A percentile compares a stretch with the other conserved stretches of the same genome.
These are phyloP conservation scores for Calonectria crousiana DNA, from an alignment of 2,329 filamentous ascomycete species.

Conservation along the genomic window DNA sequence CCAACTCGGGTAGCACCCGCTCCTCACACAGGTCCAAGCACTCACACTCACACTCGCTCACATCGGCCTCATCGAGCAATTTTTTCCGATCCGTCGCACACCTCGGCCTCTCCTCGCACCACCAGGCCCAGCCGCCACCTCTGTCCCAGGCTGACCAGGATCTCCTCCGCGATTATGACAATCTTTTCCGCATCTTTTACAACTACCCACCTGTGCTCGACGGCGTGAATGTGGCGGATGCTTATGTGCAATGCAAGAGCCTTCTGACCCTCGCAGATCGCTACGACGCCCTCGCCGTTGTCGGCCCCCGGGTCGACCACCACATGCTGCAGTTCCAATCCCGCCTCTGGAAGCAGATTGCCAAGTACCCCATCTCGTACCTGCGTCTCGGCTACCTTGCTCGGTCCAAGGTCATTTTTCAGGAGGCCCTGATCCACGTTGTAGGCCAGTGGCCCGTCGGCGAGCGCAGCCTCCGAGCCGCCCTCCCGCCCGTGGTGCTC, in stretches of 20 bases:
- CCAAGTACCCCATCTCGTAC: constrained; percentile 94
- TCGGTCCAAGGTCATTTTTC: constrained; percentile 84
- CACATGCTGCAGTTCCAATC: constrained; percentile 93
- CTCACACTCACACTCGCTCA: constrained; percentile 60
- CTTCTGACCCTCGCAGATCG: constrained; percentile 91
- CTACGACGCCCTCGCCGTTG: constrained; percentile 90
- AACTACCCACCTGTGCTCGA: constrained; percentile 89
- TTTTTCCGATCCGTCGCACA: constrained; percentile 94
- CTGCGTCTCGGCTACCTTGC: constrained; percentile 90
- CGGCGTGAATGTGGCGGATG: constrained; percentile 88
- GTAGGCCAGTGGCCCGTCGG: constrained; percentile 93
- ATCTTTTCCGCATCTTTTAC: constrained; percentile 95
- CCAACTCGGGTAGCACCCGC: constrained; percentile 58
- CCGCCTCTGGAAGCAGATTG: constrained; percentile 94
- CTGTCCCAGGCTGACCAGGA: constrained; percentile 76
- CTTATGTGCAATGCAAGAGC: constrained; percentile 94
- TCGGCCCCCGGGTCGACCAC: constrained; percentile 91
- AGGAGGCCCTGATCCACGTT: constrained; percentile 91
- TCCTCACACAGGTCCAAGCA: constrained; percentile 48
- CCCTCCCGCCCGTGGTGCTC: constrained; percentile 80
- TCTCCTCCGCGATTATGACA: constrained; percentile 91
- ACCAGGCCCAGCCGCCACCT: constrained; percentile 59
- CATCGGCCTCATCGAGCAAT: constrained; percentile 55
- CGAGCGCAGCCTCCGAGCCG: constrained; percentile 79
- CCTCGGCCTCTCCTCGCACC: constrained; percentile 63